These are phyloP conservation scores for Calonectria multiphialidica DNA, from an alignment of 2,329 filamentous ascomycete species.

Conservation along the genomic window DNA sequence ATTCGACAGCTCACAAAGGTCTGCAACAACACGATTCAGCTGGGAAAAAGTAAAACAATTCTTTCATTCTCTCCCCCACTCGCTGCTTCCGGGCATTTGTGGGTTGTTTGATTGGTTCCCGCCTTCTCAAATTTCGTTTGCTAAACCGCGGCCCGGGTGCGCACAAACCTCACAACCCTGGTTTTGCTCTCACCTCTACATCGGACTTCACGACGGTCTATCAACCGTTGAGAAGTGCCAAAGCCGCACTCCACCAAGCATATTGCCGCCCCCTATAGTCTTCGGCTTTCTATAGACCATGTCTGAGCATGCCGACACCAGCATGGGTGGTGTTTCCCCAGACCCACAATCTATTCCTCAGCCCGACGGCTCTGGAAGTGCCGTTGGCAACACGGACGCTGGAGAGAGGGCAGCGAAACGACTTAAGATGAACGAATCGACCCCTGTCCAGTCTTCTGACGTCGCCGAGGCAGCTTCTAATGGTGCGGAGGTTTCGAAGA, in stretches of 20 bases:
- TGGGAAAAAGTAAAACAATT: background rate
- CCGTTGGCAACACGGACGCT: conserved; percentile 15
- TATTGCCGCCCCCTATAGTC: background rate
- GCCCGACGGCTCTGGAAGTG: conserved; percentile 32
- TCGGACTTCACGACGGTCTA: background rate
- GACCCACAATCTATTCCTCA: conserved; percentile 29
- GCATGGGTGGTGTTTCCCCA: conserved; percentile 37
- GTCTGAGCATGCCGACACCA: conserved; percentile 41
- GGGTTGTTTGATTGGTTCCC: conserved; percentile 6
- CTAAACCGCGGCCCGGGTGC: background rate
- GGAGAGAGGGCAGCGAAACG: conserved; percentile 67
- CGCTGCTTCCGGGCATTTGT: background rate
- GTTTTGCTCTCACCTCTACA: background rate
- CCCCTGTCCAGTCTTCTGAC: conserved; percentile 28
- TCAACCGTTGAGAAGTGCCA: background rate
- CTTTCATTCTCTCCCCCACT: background rate
- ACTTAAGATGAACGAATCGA: conserved; percentile 62
- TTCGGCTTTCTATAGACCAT: conserved; percentile 32
- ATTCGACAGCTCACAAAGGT: conserved; percentile 15
- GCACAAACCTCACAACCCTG: conserved; percentile 4
- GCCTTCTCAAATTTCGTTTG: background rate
- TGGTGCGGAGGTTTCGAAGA: conserved; percentile 12
- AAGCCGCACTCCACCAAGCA: background rate
- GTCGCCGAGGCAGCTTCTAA: conserved; percentile 33
- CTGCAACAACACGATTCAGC: conserved; percentile 11